Evolutionary conservation across 108 stramenopile species (phyloP).

Genomic region (Fragilariopsis cylindrus): DNA sequence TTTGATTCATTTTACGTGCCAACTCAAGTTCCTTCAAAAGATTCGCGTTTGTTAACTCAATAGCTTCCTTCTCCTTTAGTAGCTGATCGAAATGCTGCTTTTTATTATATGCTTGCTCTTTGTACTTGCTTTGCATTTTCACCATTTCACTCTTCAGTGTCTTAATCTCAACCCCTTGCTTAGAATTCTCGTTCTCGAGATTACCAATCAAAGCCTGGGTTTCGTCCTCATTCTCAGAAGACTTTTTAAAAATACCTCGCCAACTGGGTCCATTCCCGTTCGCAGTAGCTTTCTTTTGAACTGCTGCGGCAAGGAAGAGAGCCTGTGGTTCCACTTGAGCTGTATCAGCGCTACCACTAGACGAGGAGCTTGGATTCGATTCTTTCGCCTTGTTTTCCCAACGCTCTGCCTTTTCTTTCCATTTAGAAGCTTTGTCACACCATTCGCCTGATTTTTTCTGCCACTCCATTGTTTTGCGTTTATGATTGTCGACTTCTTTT

Average conservation of each 20-base stretch:
- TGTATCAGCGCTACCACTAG: not conserved
- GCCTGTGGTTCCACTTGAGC: slow-evolving; percentile 30
- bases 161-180: slow-evolving; percentile 44
- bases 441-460: slow-evolving; percentile 40
- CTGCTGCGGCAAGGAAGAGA: slow-evolving; percentile 33
- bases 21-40: slow-evolving; percentile 54
- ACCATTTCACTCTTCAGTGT: slow-evolving; percentile 55
- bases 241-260: slow-evolving; percentile 20
- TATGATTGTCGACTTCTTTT: slow-evolving; percentile 23
- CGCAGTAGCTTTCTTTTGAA: slow-evolving; percentile 23
- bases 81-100: slow-evolving; percentile 51
- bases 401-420: slow-evolving; percentile 39
- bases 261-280: slow-evolving; percentile 15
- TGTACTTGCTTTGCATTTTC: slow-evolving; percentile 47
- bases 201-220: slow-evolving; percentile 17
- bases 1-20: slow-evolving; percentile 34
- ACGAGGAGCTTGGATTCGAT: not conserved
- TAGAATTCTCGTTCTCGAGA: slow-evolving; percentile 36
- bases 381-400: slow-evolving; percentile 35
- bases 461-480: slow-evolving; percentile 31
- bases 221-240: slow-evolving; percentile 11
- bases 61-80: slow-evolving; percentile 47
- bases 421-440: slow-evolving; percentile 28
- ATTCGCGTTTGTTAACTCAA: slow-evolving; percentile 48
- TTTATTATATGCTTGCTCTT: slow-evolving; percentile 53